Percentiles rank a stretch among this genome's conserved stretches.
phyloP scores from a whole-genome alignment of 331 rosid species.

The Rhamnella rubrinervis region DNA sequence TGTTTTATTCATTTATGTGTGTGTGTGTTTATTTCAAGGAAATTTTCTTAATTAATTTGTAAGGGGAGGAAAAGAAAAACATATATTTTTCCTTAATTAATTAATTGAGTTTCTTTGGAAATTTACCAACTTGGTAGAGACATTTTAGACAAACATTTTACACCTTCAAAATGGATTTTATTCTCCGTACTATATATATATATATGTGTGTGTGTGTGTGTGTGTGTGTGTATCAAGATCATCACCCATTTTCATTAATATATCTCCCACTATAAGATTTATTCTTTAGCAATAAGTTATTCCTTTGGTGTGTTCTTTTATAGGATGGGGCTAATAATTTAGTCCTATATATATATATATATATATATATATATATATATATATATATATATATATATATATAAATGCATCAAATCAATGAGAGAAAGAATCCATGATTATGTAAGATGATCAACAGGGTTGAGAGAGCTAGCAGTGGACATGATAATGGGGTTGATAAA shows the following conservation, averaged over 20 bases:
- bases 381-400: no score
- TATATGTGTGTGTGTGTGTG: background rate
- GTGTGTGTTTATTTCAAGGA: background rate
- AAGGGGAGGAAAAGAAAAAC: no score
- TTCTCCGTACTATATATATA: constrained; percentile 3
- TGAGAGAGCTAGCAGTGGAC: constrained; percentile 26
- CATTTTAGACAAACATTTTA: constrained; percentile 22
- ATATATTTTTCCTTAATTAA: no score
- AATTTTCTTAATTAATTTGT: no score
- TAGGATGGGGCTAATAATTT: constrained; percentile 37
- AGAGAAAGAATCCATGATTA: constrained; percentile 49
- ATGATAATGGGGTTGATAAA: constrained; percentile 79
- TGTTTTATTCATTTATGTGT: no score
- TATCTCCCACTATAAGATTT: background rate
- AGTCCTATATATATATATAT: no score
- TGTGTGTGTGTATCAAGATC: constrained; percentile 17
- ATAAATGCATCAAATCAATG: constrained; percentile 35
- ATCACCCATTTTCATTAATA: background rate
- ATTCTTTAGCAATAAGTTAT: constrained; percentile 17
- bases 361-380: no score
- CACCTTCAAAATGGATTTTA: constrained; percentile 10
- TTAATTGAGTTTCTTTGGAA: constrained; percentile 39
- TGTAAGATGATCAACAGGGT: constrained; percentile 28
- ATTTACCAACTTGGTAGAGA: constrained; percentile 29
- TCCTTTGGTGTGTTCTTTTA: constrained; percentile 18